phyloP scores from a whole-genome alignment of 352 stramenopile species.

The Pythium periplocum region DNA sequence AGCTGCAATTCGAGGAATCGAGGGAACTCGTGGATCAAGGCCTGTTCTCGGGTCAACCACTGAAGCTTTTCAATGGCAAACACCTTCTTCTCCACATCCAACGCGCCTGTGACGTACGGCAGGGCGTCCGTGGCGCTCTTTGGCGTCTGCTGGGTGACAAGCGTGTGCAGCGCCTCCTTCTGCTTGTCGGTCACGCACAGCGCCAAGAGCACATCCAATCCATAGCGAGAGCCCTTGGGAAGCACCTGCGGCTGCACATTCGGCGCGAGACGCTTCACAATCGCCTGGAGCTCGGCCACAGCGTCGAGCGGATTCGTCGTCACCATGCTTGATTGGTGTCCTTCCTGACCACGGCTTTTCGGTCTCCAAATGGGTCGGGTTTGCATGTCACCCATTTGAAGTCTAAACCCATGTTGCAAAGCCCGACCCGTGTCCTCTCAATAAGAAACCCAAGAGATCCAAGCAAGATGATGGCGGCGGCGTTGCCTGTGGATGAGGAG shows the following conservation, averaged over 20 bases:
- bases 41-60: slow-evolving; percentile 60
- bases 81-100: slow-evolving; percentile 53
- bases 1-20: slow-evolving; percentile 75
- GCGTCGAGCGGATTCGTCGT: slow-evolving; percentile 43
- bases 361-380: neutral
- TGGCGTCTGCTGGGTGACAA: slow-evolving; percentile 37
- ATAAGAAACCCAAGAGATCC: neutral
- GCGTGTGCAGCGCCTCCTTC: slow-evolving; percentile 39
- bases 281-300: slow-evolving; percentile 56
- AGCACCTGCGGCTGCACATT: slow-evolving; percentile 58
- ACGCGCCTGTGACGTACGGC: slow-evolving; percentile 45
- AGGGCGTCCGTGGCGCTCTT: slow-evolving; percentile 20
- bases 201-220: slow-evolving; percentile 51
- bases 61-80: slow-evolving; percentile 58
- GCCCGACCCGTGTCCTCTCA: neutral
- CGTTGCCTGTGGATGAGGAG: slow-evolving; percentile 56
- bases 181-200: slow-evolving; percentile 64
- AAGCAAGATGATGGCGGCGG: slow-evolving; percentile 58
- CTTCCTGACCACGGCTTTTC: neutral
- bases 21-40: slow-evolving; percentile 61
- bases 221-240: slow-evolving; percentile 51
- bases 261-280: slow-evolving; percentile 49
- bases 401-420: neutral
- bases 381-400: neutral
- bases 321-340: slow-evolving; percentile 10